These are phyloP conservation scores for Phialocephala sp. DNA, from an alignment of 2,329 filamentous ascomycete genomes.

Conservation along the genomic window DNA sequence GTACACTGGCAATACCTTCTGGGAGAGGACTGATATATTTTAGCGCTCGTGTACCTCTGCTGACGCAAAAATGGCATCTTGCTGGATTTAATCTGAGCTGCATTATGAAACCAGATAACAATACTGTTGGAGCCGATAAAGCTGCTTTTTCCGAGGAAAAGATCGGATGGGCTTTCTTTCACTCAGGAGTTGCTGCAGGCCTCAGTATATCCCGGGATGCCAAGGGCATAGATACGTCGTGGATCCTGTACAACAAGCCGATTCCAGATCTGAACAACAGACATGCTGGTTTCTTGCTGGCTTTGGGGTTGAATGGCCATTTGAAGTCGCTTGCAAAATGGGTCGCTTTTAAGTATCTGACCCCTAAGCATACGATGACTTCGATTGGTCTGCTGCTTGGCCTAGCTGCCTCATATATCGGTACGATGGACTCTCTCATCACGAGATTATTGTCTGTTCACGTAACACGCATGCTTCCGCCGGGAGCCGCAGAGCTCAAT, in stretches of 20 bases:
- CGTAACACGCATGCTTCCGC: constrained; percentile 90
- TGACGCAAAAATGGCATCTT: constrained; percentile 91
- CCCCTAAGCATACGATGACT: constrained; percentile 98
- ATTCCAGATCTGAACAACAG: constrained; percentile 85
- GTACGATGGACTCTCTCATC: constrained; percentile 96
- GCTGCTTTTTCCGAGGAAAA: constrained; percentile 90
- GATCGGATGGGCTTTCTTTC: constrained; percentile 98
- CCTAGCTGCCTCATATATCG: constrained; percentile 89
- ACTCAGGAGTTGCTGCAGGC: constrained; percentile 92
- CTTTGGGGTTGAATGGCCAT: constrained; percentile 91
- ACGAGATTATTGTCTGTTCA: constrained; percentile 94
- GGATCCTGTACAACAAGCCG: constrained; percentile 98
- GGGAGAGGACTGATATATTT: constrained; percentile 90
- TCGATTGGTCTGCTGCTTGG: constrained; percentile 94
- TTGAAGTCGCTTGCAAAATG: constrained; percentile 94
- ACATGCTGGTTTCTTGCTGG: constrained; percentile 93
- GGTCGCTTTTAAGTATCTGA: constrained; percentile 99
- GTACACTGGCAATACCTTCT: constrained; percentile 86
- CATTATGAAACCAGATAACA: constrained; percentile 88
- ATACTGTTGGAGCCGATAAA: constrained; percentile 92
- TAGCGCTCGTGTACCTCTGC: constrained; percentile 81
- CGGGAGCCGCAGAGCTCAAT: constrained; percentile 92
- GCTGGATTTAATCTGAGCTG: constrained; percentile 92
- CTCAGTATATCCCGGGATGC: constrained; percentile 88
- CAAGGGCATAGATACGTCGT: constrained; percentile 95